These are phyloP conservation scores for Sporothrix mexicana DNA, from an alignment of 2,329 filamentous ascomycete species.

Conservation along the genomic window DNA sequence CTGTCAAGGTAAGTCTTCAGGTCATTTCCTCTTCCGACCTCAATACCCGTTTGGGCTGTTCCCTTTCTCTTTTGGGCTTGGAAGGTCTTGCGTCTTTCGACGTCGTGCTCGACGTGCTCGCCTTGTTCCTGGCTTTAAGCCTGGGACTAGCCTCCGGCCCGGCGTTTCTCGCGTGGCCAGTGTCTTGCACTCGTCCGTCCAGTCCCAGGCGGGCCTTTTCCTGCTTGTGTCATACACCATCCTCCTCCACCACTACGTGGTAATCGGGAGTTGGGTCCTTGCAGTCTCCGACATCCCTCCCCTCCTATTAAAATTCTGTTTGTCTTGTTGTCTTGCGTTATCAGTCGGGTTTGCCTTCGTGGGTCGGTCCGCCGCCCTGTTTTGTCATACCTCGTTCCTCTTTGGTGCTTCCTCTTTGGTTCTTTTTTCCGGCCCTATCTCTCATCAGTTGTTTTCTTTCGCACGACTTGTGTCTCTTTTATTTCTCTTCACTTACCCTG, in stretches of 20 bases:
- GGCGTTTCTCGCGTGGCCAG: conserved; percentile 17
- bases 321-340: background rate
- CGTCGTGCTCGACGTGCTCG: background rate
- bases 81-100: background rate
- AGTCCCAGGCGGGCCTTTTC: conserved; percentile 6
- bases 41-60: background rate
- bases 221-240: conserved; percentile 11
- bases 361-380: background rate
- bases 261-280: background rate
- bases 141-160: background rate
- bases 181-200: conserved; percentile 11
- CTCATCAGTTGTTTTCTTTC: background rate
- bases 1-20: background rate
- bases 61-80: conserved; percentile 6
- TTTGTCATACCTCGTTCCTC: background rate
- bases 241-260: background rate
- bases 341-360: background rate
- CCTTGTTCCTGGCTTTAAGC: background rate
- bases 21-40: background rate
- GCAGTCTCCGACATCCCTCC: background rate
- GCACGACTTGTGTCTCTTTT: background rate
- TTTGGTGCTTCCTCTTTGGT: background rate
- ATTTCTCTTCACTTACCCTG: background rate
- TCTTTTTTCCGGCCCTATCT: background rate
- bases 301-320: background rate